These are phyloP conservation scores for Hemerocallis citrina DNA, from an alignment of 106 monocot species.

Conservation along the genomic window DNA sequence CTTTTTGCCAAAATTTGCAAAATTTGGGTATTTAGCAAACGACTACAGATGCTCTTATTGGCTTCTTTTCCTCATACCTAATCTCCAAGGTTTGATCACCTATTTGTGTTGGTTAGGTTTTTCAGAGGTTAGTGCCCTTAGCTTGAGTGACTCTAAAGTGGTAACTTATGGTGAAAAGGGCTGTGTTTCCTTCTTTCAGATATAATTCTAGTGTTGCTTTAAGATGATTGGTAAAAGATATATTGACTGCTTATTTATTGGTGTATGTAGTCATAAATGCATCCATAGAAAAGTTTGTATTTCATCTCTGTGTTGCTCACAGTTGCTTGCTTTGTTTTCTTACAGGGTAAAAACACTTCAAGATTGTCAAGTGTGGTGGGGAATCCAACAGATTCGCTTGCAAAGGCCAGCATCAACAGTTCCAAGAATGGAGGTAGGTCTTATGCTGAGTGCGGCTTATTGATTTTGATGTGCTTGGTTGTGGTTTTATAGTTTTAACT, in stretches of 20 bases:
- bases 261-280: neutral
- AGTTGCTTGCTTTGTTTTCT: neutral
- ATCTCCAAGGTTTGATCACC: no score
- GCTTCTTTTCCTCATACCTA: no score
- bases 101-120: no score
- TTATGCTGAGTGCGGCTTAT: no score
- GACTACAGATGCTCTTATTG: no score
- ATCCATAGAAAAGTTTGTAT: neutral
- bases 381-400: conserved; percentile 45
- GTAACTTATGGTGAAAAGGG: neutral
- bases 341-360: conserved; percentile 20
- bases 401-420: conserved; percentile 28
- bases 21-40: no score
- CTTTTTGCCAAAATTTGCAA: no score
- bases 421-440: conserved; percentile 27
- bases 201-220: neutral
- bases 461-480: no score
- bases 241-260: neutral
- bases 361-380: neutral
- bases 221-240: neutral
- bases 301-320: no score
- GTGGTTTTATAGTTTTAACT: no score
- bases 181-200: no score
- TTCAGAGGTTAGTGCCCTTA: no score
- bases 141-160: neutral